These are phyloP conservation scores for Aaosphaeria arxii DNA, from an alignment of 2,329 filamentous ascomycete genomes.

Conservation along the genomic window DNA sequence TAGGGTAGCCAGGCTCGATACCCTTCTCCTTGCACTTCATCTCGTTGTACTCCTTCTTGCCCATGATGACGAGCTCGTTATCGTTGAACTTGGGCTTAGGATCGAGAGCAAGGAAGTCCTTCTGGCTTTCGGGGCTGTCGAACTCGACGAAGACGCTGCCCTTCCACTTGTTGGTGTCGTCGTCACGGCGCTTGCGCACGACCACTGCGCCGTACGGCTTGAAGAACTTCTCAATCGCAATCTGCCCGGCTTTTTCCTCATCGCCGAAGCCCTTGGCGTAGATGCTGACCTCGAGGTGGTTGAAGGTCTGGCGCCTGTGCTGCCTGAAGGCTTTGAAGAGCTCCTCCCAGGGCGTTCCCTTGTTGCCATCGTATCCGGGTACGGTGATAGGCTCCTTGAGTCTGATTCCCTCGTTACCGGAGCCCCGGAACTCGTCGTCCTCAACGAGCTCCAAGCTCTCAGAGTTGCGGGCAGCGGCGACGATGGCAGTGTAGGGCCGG, in stretches of 20 bases:
- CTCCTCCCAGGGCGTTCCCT: slow-evolving; percentile 31
- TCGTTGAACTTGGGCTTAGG: slow-evolving; percentile 83
- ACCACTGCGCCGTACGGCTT: slow-evolving; percentile 72
- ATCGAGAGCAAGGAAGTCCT: slow-evolving; percentile 76
- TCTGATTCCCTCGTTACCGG: slow-evolving; percentile 47
- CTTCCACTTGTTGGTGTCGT: slow-evolving; percentile 73
- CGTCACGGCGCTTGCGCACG: slow-evolving; percentile 79
- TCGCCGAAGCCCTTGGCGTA: slow-evolving; percentile 95
- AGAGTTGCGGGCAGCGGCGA: slow-evolving; percentile 79
- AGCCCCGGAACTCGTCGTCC: slow-evolving; percentile 58
- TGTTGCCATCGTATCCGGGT: slow-evolving; percentile 29
- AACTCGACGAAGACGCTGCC: slow-evolving; percentile 97
- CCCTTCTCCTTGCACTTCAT: slow-evolving; percentile 47
- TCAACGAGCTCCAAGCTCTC: slow-evolving; percentile 70
- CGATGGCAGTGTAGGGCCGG: slow-evolving; percentile 79
- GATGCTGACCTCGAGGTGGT: slow-evolving; percentile 70
- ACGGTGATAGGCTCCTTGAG: slow-evolving; percentile 66
- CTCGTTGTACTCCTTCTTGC: slow-evolving; percentile 79
- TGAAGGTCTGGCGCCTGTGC: slow-evolving; percentile 50
- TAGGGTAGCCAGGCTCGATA: slow-evolving; percentile 42
- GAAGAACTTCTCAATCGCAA: slow-evolving; percentile 93
- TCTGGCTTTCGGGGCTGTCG: slow-evolving; percentile 69
- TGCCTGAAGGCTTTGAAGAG: slow-evolving; percentile 46
- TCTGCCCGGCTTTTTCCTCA: slow-evolving; percentile 79
- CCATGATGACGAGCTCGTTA: slow-evolving; percentile 75